Evolutionary conservation across 371 early-diverging fungal species (phyloP).

Genomic region (Saksenaea vasiformis): DNA sequence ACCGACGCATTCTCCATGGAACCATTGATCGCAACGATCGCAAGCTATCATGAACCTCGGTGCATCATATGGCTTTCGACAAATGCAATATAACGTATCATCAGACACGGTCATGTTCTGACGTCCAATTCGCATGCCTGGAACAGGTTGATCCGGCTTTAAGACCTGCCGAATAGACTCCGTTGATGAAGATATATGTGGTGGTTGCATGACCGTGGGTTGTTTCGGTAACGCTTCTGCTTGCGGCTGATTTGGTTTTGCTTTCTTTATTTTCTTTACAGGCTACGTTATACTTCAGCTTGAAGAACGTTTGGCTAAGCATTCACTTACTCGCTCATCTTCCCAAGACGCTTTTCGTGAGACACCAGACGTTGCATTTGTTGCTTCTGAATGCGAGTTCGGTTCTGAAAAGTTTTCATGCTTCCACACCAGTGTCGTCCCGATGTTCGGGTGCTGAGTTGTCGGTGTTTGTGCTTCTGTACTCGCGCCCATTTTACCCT

Average conservation of each 20-base stretch:
- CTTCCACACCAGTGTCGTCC: slow-evolving; percentile 9
- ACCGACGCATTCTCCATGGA: slow-evolving; percentile 68
- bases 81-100: slow-evolving; percentile 54
- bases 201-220: neutral
- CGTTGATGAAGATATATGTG: neutral
- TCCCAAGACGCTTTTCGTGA: neutral
- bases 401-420: slow-evolving; percentile 3
- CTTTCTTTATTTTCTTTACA: neutral
- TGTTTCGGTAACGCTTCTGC: neutral
- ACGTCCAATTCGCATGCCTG: slow-evolving; percentile 8
- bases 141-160: neutral
- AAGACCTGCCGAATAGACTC: neutral
- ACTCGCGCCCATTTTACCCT: slow-evolving; percentile 20
- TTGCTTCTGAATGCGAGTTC: neutral
- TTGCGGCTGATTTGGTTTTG: neutral
- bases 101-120: neutral
- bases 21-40: slow-evolving; percentile 68
- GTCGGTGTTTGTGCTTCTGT: slow-evolving; percentile 2
- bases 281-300: neutral
- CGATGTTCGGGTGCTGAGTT: slow-evolving; percentile 13
- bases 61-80: slow-evolving; percentile 55
- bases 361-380: neutral
- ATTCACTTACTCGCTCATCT: neutral
- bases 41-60: slow-evolving; percentile 67
- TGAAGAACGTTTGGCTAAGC: neutral